phyloP scores from a whole-genome alignment of 1,284 basidiomycete genomes.

The Trichosporon faecale region DNA sequence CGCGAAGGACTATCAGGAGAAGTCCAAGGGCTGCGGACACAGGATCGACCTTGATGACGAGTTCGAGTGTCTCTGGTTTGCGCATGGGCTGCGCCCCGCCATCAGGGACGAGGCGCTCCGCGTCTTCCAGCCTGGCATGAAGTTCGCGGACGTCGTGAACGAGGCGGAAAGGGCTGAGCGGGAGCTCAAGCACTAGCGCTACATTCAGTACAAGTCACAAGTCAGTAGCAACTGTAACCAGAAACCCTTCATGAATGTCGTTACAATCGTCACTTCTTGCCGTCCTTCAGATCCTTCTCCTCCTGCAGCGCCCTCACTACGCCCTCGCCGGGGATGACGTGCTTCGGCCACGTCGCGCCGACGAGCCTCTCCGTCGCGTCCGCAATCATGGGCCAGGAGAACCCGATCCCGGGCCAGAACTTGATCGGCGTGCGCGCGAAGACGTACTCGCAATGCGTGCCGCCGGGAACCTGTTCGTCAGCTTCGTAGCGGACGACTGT shows the following conservation, averaged over 20 bases:
- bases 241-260: not conserved
- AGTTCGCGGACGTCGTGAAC: not conserved
- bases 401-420: conserved; percentile 17
- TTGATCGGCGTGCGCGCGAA: conserved; percentile 12
- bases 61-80: not conserved
- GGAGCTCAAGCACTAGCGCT: not conserved
- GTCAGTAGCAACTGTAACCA: not conserved
- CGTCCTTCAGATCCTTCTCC: not conserved
- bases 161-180: not conserved
- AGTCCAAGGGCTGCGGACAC: not conserved
- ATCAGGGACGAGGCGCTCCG: not conserved
- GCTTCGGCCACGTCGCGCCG: not conserved
- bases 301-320: not conserved
- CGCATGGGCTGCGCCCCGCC: not conserved
- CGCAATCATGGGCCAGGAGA: conserved; percentile 18
- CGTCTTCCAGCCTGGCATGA: not conserved
- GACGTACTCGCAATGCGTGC: conserved; percentile 22
- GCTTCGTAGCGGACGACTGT: not conserved
- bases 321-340: not conserved
- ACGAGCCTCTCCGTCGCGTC: not conserved
- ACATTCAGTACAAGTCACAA: not conserved
- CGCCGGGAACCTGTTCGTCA: conserved; percentile 10
- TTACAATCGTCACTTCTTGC: not conserved
- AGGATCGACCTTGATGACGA: not conserved
- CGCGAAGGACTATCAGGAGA: not conserved